Evolutionary conservation across 768 basidiomycete genomes (phyloP), one percentile per base, ranked within the genome.

Genomic region (Psilocybe azurescens): DNA sequence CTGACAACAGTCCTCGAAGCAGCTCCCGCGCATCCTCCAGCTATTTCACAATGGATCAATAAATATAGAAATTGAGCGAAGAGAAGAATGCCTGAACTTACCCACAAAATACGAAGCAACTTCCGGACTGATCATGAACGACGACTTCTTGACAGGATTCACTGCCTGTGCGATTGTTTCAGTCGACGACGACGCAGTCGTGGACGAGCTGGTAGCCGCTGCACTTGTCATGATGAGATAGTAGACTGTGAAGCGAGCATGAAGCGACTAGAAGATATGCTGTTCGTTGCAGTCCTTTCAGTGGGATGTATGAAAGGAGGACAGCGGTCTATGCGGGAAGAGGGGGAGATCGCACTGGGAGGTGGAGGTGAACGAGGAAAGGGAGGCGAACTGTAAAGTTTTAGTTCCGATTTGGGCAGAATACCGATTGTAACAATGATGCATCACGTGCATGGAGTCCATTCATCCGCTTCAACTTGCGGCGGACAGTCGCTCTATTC

Each of bases 1-100:
- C 88, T 90, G 53, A 99, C 97, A 13, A 97, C 93, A 2, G 96
- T 97, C 58, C 96, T 81, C 61, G 91, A 94, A 8, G 93, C 88
- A 64, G 85, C 85, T 41, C 85, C 85, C 13, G 85, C 85, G 72
- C 81, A 82, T 69, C 84, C 84, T 48, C 84, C 84, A 66, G 84
- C 84, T 85, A 63, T 36, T 46, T 36, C 16, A 3, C 56, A 55
- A 60, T 41, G 53, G 56, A 41, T 62, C 53, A 65, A 64, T 58
- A 47, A 65, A 55, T n/a, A 48, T 18, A 57, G 41, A 32, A 57
- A 50, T 32, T 28, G 13, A n/a, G 5, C 46, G 36, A 33, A 47
- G 3, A 24, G 36, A 49, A 29, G 28, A 7, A n/a, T 36, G n/a
- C 24, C 10, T 11, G 13, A 33, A 66, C 70, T 57, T 44, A 70